A percentile compares a stretch with the other conserved stretches of the same genome.
phyloP scores from a whole-genome alignment of 2,329 filamentous ascomycete genomes.

The Fusarium falciforme region DNA sequence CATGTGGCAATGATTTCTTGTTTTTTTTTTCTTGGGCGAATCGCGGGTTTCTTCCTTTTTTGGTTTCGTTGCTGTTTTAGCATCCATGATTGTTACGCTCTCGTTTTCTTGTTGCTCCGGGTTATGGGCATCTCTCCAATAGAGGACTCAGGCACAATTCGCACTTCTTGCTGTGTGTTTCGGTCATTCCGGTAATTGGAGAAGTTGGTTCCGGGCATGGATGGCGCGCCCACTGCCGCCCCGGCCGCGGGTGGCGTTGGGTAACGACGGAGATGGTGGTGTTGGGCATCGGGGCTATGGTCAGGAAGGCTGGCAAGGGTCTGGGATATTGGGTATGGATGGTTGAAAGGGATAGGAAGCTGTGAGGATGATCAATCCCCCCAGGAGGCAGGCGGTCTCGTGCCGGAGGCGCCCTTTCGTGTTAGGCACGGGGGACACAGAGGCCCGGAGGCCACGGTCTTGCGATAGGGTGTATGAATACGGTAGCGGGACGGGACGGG shows the following conservation, averaged over 20 bases:
- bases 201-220: constrained; percentile 6
- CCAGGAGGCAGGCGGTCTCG: constrained; percentile 6
- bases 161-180: constrained; percentile 20
- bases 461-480: constrained; percentile 2
- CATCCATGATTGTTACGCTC: constrained; percentile 17
- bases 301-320: constrained; percentile 22
- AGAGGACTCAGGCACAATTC: constrained; percentile 17
- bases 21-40: constrained; percentile 22
- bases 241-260: constrained; percentile 32
- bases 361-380: constrained; percentile 19
- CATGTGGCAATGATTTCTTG: constrained; percentile 27
- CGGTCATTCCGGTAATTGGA: constrained; percentile 19
- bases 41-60: constrained; percentile 27
- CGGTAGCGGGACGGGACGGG: background rate
- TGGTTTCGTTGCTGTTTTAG: constrained; percentile 24
- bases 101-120: constrained; percentile 32
- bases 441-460: background rate
- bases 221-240: constrained; percentile 11
- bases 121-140: constrained; percentile 22
- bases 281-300: constrained; percentile 34
- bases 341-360: background rate
- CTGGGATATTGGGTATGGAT: constrained; percentile 13
- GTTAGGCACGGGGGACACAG: constrained; percentile 11
- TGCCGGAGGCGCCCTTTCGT: background rate
- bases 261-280: constrained; percentile 30